These are phyloP conservation scores for Trichopus zeylanicus DNA, from an alignment of 116 monocot genomes.

Conservation along the genomic window DNA sequence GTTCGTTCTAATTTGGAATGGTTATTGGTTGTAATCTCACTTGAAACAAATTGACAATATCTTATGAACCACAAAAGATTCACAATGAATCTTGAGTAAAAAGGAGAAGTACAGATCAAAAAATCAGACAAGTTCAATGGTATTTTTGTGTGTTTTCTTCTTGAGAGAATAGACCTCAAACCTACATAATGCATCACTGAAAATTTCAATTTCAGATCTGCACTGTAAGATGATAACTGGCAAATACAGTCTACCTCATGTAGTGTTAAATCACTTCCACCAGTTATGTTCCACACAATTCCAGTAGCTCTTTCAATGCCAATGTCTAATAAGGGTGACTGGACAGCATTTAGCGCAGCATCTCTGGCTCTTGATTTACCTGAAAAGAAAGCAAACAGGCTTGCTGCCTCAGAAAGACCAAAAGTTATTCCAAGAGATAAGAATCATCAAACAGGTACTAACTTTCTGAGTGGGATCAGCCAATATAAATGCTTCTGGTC, in stretches of 20 bases:
- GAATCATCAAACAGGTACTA: too few species aligned
- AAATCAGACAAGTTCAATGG: too few species aligned
- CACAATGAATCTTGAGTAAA: neutral
- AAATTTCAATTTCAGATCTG: neutral
- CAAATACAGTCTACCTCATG: conserved; percentile 42
- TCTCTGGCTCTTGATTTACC: conserved; percentile 88
- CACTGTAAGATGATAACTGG: neutral
- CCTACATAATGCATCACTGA: too few species aligned
- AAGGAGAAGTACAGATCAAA: too few species aligned
- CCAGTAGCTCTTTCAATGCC: conserved; percentile 92
- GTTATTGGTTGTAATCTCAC: neutral
- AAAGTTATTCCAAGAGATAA: too few species aligned
- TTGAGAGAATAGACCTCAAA: too few species aligned
- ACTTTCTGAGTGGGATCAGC: too few species aligned
- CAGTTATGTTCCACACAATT: conserved; percentile 95
- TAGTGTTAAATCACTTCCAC: conserved; percentile 81
- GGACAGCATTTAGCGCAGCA: conserved; percentile 88
- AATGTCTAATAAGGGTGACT: conserved; percentile 84
- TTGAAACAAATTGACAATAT: neutral
- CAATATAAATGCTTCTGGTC: too few species aligned
- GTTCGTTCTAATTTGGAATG: too few species aligned
- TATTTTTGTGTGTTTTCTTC: too few species aligned
- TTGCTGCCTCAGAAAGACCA: neutral
- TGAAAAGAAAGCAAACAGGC: conserved; percentile 17
- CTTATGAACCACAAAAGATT: neutral